These are phyloP conservation scores for Mycena filopes DNA, from an alignment of 768 basidiomycete species.

Conservation along the genomic window DNA sequence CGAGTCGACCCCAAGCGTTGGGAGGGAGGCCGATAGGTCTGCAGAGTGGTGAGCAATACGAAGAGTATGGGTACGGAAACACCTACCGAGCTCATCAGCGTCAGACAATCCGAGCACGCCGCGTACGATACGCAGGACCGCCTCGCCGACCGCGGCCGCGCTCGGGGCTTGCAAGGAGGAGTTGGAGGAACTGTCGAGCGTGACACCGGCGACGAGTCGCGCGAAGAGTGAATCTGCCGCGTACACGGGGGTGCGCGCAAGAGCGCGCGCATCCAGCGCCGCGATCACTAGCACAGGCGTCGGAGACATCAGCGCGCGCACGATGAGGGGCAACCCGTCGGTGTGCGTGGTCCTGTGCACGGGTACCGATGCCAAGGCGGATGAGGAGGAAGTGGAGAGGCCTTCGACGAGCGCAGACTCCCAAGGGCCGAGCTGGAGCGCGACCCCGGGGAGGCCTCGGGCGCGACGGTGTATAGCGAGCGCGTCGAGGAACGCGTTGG, in stretches of 20 bases:
- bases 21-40: slow-evolving; percentile 44
- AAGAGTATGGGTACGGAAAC: slow-evolving; percentile 2
- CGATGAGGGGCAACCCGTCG: slow-evolving; percentile 38
- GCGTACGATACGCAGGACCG: slow-evolving; percentile 38
- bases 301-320: slow-evolving; percentile 28
- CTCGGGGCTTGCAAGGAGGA: slow-evolving; percentile 17
- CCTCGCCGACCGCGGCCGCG: slow-evolving; percentile 32
- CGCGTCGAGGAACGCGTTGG: slow-evolving; percentile 44
- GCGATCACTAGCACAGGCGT: slow-evolving; percentile 38
- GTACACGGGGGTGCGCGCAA: slow-evolving; percentile 4
- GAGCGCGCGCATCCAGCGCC: slow-evolving; percentile 17
- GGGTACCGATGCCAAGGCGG: slow-evolving; percentile 6
- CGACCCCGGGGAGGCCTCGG: slow-evolving; percentile 40
- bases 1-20: slow-evolving; percentile 45
- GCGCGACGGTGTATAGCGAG: slow-evolving; percentile 42
- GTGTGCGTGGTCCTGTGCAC: slow-evolving; percentile 28
- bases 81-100: slow-evolving; percentile 40
- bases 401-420: slow-evolving; percentile 35
- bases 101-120: slow-evolving; percentile 37
- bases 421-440: slow-evolving; percentile 45
- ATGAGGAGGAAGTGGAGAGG: neutral
- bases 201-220: slow-evolving; percentile 6
- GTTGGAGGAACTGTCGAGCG: too few species aligned
- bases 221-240: slow-evolving; percentile 19
- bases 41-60: neutral